phyloP scores from a whole-genome alignment of 1,284 basidiomycete species.

The Fistulinella cinereoalba region DNA sequence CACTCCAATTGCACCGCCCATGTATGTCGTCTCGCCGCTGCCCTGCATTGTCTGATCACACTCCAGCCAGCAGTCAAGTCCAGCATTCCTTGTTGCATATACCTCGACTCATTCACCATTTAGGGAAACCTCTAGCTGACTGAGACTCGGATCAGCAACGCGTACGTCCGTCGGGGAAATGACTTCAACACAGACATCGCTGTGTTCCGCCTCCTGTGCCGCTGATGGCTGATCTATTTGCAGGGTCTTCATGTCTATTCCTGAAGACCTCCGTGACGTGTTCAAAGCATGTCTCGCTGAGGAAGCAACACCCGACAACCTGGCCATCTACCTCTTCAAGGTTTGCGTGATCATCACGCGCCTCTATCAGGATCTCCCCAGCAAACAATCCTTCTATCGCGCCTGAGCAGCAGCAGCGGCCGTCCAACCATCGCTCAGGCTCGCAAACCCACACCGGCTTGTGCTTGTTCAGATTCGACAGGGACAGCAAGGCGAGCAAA shows the following conservation, averaged over 20 bases:
- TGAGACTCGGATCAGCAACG: conserved; percentile 89
- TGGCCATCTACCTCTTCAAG: conserved; percentile 87
- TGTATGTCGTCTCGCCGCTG: no score
- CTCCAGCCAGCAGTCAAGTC: no score
- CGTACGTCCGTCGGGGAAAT: conserved; percentile 95
- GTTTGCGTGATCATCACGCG: conserved; percentile 93
- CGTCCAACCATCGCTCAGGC: no score
- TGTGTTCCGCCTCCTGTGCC: conserved; percentile 71
- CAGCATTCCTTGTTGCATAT: no score
- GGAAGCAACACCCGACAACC: conserved; percentile 81
- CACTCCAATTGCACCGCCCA: no score
- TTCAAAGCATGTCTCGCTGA: conserved; percentile 91
- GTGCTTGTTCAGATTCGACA: no score
- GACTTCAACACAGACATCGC: conserved; percentile 94
- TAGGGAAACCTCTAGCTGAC: conserved; percentile 80
- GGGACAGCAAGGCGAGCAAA: no score
- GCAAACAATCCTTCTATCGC: conserved; percentile 84
- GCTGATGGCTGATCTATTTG: conserved; percentile 33
- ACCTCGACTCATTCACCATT: no score
- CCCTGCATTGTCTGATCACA: no score
- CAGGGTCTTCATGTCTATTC: conserved; percentile 52
- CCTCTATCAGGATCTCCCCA: conserved; percentile 86
- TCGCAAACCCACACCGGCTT: no score
- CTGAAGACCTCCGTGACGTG: conserved; percentile 84
- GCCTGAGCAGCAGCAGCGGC: conserved; percentile 54